These are phyloP conservation scores for Ascobolus immersus DNA, from an alignment of 495 filamentous ascomycete genomes.

Conservation along the genomic window DNA sequence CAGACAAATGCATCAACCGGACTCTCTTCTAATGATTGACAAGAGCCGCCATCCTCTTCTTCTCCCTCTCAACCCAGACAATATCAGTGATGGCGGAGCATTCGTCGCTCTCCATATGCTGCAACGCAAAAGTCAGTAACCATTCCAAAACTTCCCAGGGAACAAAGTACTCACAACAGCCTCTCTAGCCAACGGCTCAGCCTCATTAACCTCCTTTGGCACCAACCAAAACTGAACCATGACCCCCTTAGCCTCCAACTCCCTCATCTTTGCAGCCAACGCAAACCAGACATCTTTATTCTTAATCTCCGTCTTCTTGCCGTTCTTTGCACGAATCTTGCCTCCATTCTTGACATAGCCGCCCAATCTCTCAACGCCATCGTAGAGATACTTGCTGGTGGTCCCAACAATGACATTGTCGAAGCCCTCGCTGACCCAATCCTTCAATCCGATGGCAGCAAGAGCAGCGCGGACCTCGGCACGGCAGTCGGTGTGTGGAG, in stretches of 20 bases:
- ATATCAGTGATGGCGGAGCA: too few species aligned
- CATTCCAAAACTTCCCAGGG: too few species aligned
- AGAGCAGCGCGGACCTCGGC: constrained; percentile 24
- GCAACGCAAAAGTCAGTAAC: too few species aligned
- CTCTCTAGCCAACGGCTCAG: constrained; percentile 20
- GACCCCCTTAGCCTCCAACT: constrained; percentile 8
- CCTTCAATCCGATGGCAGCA: constrained; percentile 16
- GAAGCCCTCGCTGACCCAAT: constrained; percentile 19
- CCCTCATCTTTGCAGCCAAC: constrained; percentile 17
- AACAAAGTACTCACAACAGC: too few species aligned
- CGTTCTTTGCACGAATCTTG: too few species aligned
- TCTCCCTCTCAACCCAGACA: too few species aligned
- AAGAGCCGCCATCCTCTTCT: too few species aligned
- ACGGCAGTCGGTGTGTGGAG: constrained; percentile 19
- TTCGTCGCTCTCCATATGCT: too few species aligned
- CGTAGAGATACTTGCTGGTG: constrained; percentile 22
- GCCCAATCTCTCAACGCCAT: constrained; percentile 17
- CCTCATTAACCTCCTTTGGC: constrained; percentile 19
- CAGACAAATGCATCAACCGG: too few species aligned
- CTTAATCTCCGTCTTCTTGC: too few species aligned
- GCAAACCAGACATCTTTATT: constrained; percentile 24
- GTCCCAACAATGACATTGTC: constrained; percentile 21
- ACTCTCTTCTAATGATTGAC: too few species aligned
- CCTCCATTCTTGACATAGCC: constrained; percentile 19
- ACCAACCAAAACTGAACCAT: constrained; percentile 23